Percentiles rank a stretch among this genome's conserved stretches.
Evolutionary conservation across 2,329 filamentous ascomycete genomes (phyloP).

Genomic region (Ophiostoma piceae): DNA sequence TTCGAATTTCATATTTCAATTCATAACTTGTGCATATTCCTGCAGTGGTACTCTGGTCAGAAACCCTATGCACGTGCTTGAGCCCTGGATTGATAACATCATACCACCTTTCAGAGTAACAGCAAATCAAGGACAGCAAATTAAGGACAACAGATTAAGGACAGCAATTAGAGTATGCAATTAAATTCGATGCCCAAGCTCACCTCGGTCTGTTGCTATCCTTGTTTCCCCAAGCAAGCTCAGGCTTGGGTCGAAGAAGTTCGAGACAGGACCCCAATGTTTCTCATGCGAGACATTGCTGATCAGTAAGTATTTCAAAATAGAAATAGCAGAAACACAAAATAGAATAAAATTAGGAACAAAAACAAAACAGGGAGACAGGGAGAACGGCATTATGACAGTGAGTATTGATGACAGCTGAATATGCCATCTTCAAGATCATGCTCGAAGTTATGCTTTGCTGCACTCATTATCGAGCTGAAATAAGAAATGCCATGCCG

Average conservation of each 20-base stretch:
- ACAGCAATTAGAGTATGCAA: neutral
- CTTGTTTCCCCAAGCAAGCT: neutral
- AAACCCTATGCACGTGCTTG: neutral
- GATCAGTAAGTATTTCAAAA: neutral
- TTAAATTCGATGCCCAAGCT: neutral
- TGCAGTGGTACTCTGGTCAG: too few species aligned
- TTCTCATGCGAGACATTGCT: constrained; percentile 3
- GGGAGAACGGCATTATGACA: neutral
- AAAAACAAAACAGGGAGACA: neutral
- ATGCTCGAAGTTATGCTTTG: too few species aligned
- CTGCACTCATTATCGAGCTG: neutral
- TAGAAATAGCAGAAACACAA: too few species aligned
- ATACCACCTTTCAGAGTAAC: neutral
- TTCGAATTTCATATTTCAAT: neutral
- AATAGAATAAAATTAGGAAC: too few species aligned
- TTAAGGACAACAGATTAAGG: neutral
- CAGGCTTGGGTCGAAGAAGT: neutral
- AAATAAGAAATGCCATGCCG: neutral
- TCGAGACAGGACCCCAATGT: neutral
- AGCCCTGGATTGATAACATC: neutral
- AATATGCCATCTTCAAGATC: neutral
- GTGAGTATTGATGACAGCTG: too few species aligned
- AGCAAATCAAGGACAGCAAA: neutral
- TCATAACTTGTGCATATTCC: too few species aligned
- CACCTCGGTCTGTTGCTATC: neutral